These are phyloP conservation scores for Fusarium sp. DNA, from an alignment of 2,329 filamentous ascomycete species.

Conservation along the genomic window DNA sequence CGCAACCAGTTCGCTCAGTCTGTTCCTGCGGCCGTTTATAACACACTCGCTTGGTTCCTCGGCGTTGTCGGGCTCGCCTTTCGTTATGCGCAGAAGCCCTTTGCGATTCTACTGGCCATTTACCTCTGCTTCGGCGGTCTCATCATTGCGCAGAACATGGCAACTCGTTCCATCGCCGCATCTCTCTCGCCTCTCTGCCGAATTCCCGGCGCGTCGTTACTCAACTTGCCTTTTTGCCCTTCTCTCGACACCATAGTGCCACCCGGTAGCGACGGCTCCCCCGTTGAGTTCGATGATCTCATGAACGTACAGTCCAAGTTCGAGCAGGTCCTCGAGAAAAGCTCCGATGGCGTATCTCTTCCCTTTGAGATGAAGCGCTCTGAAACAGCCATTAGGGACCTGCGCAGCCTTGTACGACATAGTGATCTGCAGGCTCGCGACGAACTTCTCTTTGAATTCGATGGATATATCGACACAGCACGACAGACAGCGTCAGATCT, in stretches of 20 bases:
- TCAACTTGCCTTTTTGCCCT: constrained; percentile 72
- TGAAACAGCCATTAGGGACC: constrained; percentile 76
- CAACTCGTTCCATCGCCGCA: constrained; percentile 67
- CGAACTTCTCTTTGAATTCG: constrained; percentile 78
- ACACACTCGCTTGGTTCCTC: constrained; percentile 58
- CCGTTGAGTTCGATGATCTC: constrained; percentile 76
- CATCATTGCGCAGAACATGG: constrained; percentile 68
- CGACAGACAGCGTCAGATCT: constrained; percentile 71
- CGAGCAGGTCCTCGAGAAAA: constrained; percentile 76
- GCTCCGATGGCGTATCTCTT: constrained; percentile 70
- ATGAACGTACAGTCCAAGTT: constrained; percentile 80
- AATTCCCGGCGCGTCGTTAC: constrained; percentile 69
- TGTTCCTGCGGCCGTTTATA: constrained; percentile 52
- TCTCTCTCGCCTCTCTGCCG: constrained; percentile 75
- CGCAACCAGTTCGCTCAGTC: constrained; percentile 48
- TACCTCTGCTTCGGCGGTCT: constrained; percentile 68
- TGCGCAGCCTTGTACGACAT: constrained; percentile 75
- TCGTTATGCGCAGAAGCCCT: constrained; percentile 68
- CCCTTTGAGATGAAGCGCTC: constrained; percentile 83
- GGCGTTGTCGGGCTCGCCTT: constrained; percentile 68
- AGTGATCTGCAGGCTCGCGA: constrained; percentile 73
- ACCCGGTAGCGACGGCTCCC: constrained; percentile 31
- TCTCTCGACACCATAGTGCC: constrained; percentile 42
- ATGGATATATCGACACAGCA: constrained; percentile 76
- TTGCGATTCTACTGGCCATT: constrained; percentile 68